Base-by-base conservation (phyloP, 495 filamentous ascomycete species). In the Tuber calosporum region DNA sequence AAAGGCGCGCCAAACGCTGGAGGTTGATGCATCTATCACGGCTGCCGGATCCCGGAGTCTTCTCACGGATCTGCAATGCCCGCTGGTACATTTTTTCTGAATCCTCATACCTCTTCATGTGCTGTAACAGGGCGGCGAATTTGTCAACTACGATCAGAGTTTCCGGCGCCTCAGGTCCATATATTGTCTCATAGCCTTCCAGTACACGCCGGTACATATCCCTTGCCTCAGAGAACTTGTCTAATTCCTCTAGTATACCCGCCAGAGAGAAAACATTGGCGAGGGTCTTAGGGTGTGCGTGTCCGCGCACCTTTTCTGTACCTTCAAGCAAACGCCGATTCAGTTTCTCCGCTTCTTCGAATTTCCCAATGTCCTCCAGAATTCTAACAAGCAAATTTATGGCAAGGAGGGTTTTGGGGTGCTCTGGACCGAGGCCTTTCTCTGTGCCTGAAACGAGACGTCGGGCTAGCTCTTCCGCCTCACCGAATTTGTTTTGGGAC, bases 401-500 rank as follows among this genome's bases (percentile, higher is more conserved):
- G n/a, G n/a, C n/a, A n/a, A n/a, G n/a, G n/a, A n/a, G 53, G 1
- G 53, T 62, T 2, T 75, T 53, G 34, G 74, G 74, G 76, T 84
- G 81, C 53, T 82, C 72, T 42, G 69, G 67, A 17, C 83, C 82
- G 22, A 82, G 75, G 34, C 74, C 74, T 62, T 75, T 72, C 73
- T 83, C 79, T 22, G 79, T 37, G 43, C 78, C 53, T 15, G 76
- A 73, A 26, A 84, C 71, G 15, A 74, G 68, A 13, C 72, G 73
- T 38, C 74, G 75, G 58, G 79, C 68, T 19, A 82, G 42, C n/a
- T 45, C 20, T 38, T 82, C 82, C 0, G 84, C 83, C 38, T 85
- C 83, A n/a, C n/a, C n/a, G n/a, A n/a, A n/a, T n/a, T n/a, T n/a
- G n/a, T n/a, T n/a, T n/a, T n/a, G n/a, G n/a, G n/a, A n/a, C n/a